Base-by-base conservation (phyloP, 176 grass and related monocot species). In the Hyparrhenia diplandra region DNA sequence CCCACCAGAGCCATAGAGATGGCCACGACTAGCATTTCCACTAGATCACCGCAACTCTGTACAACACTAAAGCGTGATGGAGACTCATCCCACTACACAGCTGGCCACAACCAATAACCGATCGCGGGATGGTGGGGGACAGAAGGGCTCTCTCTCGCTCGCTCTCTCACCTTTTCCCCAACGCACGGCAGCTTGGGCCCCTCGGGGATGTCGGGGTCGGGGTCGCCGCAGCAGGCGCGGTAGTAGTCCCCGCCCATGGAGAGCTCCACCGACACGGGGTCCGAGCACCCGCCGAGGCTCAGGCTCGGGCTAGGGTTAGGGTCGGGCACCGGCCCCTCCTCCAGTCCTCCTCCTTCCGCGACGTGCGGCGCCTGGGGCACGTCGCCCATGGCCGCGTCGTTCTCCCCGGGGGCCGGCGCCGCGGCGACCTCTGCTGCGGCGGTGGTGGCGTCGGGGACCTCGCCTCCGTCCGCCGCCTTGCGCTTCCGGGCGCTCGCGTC, bases 401-500 rank as follows among this genome's bases (percentile, higher is more conserved):
- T n/a, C 61, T 71, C 81, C 36, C 46, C 76, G 30, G 71, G 83
- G 40, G 69, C 72, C 30, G 71, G 41, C 4, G 85, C 82, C 36
- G 72, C 68, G 29, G n/a, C 72, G 5, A 43, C 78, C 12, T 10
- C 24, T 6, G n/a, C 77, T 0, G 55, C 16, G 12, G n/a, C n/a
- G n/a, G n/a, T n/a, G n/a, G 31, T 4, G 41, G 29, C 51, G 21
- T 37, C 69, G 8, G 28, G 80, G 27, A 18, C 36, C 36, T 73
- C 78, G 41, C 67, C 82, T 59, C 77, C 89, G 29, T 92, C 92
- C 52, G 79, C 80, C 30, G 95, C 88, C 88, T 98, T 98, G 85
- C 92, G 88, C 90, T 94, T 98, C 18, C 92, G 85, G 45, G 86
- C 82, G 92, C 92, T 94, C 61, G 88, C 76, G 82, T 94, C 95